A percentile compares a stretch with the other conserved stretches of the same genome.
phyloP scores from a whole-genome alignment of 108 stramenopile species.

The Discostella stelligeroides region DNA sequence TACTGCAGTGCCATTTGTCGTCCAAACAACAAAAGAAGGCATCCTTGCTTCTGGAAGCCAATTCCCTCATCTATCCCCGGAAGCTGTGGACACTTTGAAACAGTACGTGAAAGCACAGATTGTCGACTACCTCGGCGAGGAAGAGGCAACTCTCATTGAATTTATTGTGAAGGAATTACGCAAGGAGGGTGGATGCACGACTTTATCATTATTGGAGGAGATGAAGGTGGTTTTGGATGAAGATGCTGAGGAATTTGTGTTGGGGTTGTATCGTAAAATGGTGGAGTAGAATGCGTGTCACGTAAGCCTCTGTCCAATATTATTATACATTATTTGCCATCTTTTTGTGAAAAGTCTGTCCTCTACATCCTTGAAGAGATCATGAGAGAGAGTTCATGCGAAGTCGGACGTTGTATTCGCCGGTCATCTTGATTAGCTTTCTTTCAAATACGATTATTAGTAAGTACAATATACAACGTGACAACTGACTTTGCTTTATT shows the following conservation, averaged over 20 bases:
- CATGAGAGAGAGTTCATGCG: too few relatives aligned
- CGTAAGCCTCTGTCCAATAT: constrained; percentile 4
- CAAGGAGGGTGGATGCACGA: constrained; percentile 43
- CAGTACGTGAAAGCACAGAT: constrained; percentile 64
- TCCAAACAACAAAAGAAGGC: constrained; percentile 38
- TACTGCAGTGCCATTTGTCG: constrained; percentile 16
- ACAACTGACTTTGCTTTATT: too few relatives aligned
- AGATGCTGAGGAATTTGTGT: constrained; percentile 70
- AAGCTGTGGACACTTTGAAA: constrained; percentile 34
- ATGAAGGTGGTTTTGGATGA: constrained; percentile 84
- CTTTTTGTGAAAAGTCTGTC: neutral
- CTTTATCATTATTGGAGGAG: constrained; percentile 61
- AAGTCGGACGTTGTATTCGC: too few relatives aligned
- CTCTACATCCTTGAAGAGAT: neutral
- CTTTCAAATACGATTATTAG: too few relatives aligned
- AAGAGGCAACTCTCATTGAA: constrained; percentile 74
- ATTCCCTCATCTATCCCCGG: constrained; percentile 54
- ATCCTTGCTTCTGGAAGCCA: constrained; percentile 22
- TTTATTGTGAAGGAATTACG: constrained; percentile 67
- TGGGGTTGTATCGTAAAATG: constrained; percentile 64
- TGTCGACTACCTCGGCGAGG: constrained; percentile 74
- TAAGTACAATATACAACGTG: too few relatives aligned
- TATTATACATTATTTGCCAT: constrained; percentile 1
- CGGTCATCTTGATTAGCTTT: too few relatives aligned
- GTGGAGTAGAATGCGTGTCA: constrained; percentile 22